A percentile compares a stretch with the other conserved stretches of the same genome.
Conservation (phyloP, 139 green algal species). For the Volvox africanus region DNA sequence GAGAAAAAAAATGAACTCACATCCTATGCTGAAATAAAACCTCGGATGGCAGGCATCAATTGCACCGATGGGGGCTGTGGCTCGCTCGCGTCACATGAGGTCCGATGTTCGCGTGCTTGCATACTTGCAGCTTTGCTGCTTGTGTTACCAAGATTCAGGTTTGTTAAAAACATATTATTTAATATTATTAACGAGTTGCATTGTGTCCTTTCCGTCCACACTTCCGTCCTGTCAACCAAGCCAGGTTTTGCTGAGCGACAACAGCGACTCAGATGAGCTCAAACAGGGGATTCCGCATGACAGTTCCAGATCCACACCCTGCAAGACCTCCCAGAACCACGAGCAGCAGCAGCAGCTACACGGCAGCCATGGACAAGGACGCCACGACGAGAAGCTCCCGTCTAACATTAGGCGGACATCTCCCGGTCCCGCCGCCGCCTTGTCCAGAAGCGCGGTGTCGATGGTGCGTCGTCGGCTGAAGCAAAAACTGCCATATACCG, state of each 20-base stretch:
- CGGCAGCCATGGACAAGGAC: too few species aligned
- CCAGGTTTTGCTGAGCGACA: not conserved
- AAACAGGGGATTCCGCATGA: not conserved
- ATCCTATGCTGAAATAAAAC: not conserved
- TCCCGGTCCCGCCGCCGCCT: not conserved
- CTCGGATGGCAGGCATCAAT: not conserved
- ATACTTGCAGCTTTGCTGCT: not conserved
- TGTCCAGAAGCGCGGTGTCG: not conserved
- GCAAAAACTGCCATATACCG: not conserved
- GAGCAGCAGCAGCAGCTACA: not conserved
- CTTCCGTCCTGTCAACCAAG: not conserved
- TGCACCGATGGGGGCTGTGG: not conserved
- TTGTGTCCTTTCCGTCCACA: not conserved
- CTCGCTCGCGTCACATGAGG: conserved; percentile 17
- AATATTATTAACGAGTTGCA: not conserved
- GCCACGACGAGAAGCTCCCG: not conserved
- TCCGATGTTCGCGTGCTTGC: not conserved
- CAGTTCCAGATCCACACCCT: not conserved
- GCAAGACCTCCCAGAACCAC: not conserved
- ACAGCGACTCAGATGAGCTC: not conserved
- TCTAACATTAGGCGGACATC: not conserved
- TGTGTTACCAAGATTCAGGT: not conserved
- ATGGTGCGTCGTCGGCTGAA: not conserved
- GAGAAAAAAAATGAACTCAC: not conserved
- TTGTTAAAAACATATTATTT: not conserved